Conservation (phyloP, 768 basidiomycete species). For the Xerocomus potaroensis region DNA sequence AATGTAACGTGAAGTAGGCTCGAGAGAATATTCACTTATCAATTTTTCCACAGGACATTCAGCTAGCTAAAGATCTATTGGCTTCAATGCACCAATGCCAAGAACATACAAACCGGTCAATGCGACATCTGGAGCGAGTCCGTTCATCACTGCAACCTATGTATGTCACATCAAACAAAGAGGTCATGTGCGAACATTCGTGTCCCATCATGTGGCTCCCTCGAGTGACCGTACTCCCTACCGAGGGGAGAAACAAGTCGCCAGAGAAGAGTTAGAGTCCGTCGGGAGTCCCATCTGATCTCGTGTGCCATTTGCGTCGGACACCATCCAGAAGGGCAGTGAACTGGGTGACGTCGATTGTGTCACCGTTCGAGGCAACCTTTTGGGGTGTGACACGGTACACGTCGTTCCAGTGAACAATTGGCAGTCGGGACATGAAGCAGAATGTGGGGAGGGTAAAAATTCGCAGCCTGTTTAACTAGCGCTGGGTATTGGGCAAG, state of each 20-base stretch:
- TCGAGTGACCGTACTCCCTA: conserved; percentile 83
- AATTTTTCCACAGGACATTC: conserved; percentile 51
- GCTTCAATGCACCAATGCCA: too few relatives aligned
- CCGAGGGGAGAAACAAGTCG: conserved; percentile 82
- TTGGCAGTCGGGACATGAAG: conserved; percentile 37
- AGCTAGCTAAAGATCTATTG: conserved; percentile 60
- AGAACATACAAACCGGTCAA: conserved; percentile 71
- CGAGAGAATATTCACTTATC: conserved; percentile 7
- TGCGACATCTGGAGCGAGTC: conserved; percentile 72
- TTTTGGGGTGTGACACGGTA: conserved; percentile 82
- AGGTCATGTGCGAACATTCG: neutral
- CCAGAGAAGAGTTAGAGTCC: conserved; percentile 86
- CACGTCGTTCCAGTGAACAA: conserved; percentile 78
- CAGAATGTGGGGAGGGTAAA: neutral
- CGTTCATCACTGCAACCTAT: conserved; percentile 83
- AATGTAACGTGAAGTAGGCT: conserved; percentile 22
- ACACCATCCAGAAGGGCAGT: conserved; percentile 64
- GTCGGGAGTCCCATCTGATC: conserved; percentile 50
- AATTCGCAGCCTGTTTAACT: conserved; percentile 2
- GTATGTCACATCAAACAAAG: neutral
- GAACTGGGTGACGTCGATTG: conserved; percentile 85
- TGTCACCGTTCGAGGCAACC: conserved; percentile 46
- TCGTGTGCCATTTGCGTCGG: conserved; percentile 50
- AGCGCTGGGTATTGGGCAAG: neutral
- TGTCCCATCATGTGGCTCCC: conserved; percentile 82